These are phyloP conservation scores for Euphrasia arctica DNA, from an alignment of 305 asterid species.

Conservation along the genomic window DNA sequence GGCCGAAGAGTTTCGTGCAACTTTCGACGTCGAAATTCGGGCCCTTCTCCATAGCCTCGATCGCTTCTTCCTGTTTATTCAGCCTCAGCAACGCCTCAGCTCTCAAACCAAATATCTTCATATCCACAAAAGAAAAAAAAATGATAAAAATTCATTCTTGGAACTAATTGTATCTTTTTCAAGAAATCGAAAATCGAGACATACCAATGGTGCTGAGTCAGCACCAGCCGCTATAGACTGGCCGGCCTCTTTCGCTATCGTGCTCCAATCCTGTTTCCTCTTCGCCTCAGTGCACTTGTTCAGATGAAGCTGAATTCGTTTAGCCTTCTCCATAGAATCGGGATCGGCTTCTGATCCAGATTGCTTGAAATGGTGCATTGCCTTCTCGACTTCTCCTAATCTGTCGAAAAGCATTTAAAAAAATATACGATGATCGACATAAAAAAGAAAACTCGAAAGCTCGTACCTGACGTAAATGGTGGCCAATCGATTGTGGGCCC, in stretches of 20 bases:
- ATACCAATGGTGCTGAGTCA: slow-evolving; percentile 89
- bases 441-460: too few species aligned
- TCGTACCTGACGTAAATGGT: slow-evolving; percentile 66
- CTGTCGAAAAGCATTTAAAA: slow-evolving; percentile 28
- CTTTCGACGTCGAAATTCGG: slow-evolving; percentile 69
- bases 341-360: slow-evolving; percentile 90
- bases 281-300: slow-evolving; percentile 70
- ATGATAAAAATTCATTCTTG: too few species aligned
- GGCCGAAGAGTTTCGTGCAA: slow-evolving; percentile 72
- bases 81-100: slow-evolving; percentile 82
- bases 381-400: slow-evolving; percentile 87
- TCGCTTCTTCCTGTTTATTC: slow-evolving; percentile 75
- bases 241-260: slow-evolving; percentile 50
- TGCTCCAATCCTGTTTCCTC: slow-evolving; percentile 61
- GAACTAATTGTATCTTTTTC: too few species aligned
- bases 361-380: slow-evolving; percentile 67
- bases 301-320: slow-evolving; percentile 52
- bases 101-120: slow-evolving; percentile 70
- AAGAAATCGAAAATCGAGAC: not conserved
- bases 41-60: slow-evolving; percentile 54
- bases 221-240: slow-evolving; percentile 69
- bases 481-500: slow-evolving; percentile 93
- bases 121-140: not conserved
- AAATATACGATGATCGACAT: not conserved
- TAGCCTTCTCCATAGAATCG: slow-evolving; percentile 58